Evolutionary conservation across 2,329 filamentous ascomycete genomes (phyloP), one percentile per base, ranked within the genome.

Genomic region (Ophiocordyceps unilateralis): DNA sequence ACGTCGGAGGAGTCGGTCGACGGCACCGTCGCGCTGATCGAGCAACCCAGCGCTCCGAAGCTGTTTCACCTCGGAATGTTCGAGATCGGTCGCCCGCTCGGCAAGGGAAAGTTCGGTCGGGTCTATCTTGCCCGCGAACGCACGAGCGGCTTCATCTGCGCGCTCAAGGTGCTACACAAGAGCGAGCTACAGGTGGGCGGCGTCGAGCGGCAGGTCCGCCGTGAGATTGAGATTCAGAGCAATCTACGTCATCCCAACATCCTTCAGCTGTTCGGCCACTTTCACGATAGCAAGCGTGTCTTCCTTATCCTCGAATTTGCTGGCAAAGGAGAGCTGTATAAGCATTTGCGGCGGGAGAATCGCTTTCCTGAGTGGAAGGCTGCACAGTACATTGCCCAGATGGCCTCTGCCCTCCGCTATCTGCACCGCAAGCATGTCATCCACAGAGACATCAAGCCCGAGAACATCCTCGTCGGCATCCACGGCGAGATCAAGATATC

Each of bases 401-500:
- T 83, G 76, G 78, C 78, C 3, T 46, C 48, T 9, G 53, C 56
- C 1, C 43, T 59, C 43, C 43, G 40, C 2, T 56, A 58, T 36
- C 48, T 59, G 28, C 56, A 58, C 47, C 44, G 53, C 8, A 58
- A 58, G 46, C 49, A 58, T 26, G 50, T 60, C 15, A 58, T 58
- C 6, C 58, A 58, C 41, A 51, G 56, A n/a, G 53, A 54, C 34
- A 58, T 58, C 42, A 59, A 60, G 53, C 56, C 58, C 3, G 56
- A 58, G 46, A 60, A 61, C 34, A 58, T 62, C 19, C 49, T 61
- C 6, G 50, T 61, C 1, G 89, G 89, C 14, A 87, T 96, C 46
- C 89, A 96, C 58, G 91, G 88, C 50, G 91, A 98, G 68, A 88
- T 98, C 66, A 98, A 98, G 64, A 88, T 98, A 56, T 93, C 86